Conservation (phyloP, 1,139 yeast genomes). For the Saccharomyces hybrid region DNA sequence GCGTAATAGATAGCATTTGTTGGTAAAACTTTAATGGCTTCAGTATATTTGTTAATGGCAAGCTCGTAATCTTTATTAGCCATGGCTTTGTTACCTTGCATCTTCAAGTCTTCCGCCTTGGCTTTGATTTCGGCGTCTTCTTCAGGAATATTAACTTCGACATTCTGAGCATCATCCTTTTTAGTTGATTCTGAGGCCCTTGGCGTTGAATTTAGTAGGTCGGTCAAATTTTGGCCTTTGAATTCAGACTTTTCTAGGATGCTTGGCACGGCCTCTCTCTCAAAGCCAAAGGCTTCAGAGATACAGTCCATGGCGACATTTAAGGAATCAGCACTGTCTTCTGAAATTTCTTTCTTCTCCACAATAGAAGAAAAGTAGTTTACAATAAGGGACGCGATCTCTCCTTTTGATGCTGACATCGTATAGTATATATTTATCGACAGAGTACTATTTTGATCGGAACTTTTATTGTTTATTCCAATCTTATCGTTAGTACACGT, state of each 20-base stretch:
- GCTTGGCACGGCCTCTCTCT: conserved; percentile 39
- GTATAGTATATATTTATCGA: neutral
- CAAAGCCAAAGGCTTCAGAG: conserved; percentile 76
- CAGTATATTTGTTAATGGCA: conserved; percentile 75
- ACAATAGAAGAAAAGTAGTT: conserved; percentile 60
- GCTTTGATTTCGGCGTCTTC: conserved; percentile 47
- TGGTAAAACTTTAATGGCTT: conserved; percentile 68
- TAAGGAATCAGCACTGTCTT: conserved; percentile 83
- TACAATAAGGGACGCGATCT: conserved; percentile 69
- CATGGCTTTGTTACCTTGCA: conserved; percentile 88
- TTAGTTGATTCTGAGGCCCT: neutral
- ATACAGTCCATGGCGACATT: conserved; percentile 93
- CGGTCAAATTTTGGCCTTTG: conserved; percentile 43
- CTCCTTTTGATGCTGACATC: conserved; percentile 40
- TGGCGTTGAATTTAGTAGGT: conserved; percentile 34
- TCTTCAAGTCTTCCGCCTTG: conserved; percentile 78
- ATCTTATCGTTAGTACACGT: neutral
- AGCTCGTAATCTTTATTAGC: conserved; percentile 59
- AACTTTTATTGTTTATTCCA: neutral
- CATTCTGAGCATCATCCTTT: conserved; percentile 19
- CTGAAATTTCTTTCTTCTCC: conserved; percentile 55
- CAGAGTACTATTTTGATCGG: neutral
- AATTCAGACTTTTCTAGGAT: conserved; percentile 35
- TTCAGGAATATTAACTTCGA: conserved; percentile 39
- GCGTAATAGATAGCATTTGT: conserved; percentile 79